These are phyloP conservation scores for Aspergillus chevalieri DNA, from an alignment of 2,329 filamentous ascomycete genomes.

Conservation along the genomic window DNA sequence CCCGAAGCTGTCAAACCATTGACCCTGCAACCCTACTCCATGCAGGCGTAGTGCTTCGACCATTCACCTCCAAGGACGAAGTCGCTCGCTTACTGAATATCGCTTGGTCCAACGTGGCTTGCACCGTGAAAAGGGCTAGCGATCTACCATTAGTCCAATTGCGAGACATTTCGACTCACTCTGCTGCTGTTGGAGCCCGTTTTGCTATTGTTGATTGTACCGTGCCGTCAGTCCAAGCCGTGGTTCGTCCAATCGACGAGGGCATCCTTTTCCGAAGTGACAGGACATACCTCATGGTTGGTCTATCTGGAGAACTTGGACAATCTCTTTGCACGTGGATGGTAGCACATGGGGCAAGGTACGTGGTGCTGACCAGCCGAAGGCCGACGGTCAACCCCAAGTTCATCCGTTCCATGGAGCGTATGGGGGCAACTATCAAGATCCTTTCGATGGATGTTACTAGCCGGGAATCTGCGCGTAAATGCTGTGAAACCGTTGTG, in stretches of 20 bases:
- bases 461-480: not conserved
- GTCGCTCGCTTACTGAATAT: not conserved
- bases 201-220: not conserved
- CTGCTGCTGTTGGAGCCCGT: not conserved
- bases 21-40: not conserved
- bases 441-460: slow-evolving; percentile 14
- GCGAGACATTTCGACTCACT: not conserved
- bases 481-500: not conserved
- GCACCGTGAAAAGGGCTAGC: not conserved
- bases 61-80: not conserved
- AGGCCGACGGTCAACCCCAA: slow-evolving; percentile 19
- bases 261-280: not conserved
- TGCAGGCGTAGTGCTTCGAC: not conserved
- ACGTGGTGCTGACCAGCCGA: slow-evolving; percentile 25
- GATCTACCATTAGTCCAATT: not conserved
- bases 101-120: not conserved
- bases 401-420: slow-evolving; percentile 10
- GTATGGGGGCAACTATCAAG: slow-evolving; percentile 12
- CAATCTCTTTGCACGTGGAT: slow-evolving; percentile 25
- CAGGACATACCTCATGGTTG: slow-evolving; percentile 26
- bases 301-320: slow-evolving; percentile 22
- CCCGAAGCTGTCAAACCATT: not conserved
- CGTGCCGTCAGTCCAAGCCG: not conserved
- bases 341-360: slow-evolving; percentile 19
- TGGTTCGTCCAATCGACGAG: not conserved